phyloP scores from a whole-genome alignment of 2,329 filamentous ascomycete species.

The Venturia asperata region DNA sequence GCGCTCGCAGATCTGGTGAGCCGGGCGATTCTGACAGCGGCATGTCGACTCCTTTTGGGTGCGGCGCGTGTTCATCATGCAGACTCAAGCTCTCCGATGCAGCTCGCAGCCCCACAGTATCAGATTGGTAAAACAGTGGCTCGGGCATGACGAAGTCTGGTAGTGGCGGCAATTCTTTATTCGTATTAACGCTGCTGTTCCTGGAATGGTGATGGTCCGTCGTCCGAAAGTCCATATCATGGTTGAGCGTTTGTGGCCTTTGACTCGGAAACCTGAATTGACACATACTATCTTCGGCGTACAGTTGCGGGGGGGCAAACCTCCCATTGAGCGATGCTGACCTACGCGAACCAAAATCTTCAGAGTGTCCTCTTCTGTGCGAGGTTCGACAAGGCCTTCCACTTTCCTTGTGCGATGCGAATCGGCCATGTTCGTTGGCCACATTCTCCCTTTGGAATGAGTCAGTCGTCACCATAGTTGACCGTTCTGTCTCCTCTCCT shows the following conservation, averaged over 20 bases:
- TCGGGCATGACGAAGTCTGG: slow-evolving; percentile 18
- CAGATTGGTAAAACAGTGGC: slow-evolving; percentile 12
- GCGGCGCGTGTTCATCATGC: not conserved
- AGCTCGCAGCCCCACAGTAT: not conserved
- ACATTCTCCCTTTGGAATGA: not conserved
- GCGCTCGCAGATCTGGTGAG: not conserved
- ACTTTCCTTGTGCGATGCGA: not conserved
- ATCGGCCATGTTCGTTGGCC: not conserved
- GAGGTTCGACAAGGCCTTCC: slow-evolving; percentile 5
- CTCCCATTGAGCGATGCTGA: not conserved
- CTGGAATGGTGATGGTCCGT: not conserved
- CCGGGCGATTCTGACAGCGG: not conserved
- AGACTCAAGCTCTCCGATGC: not conserved
- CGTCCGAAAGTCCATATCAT: not conserved
- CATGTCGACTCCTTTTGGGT: not conserved
- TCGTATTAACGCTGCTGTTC: slow-evolving; percentile 1
- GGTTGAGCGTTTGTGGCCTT: not conserved
- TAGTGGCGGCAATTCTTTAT: slow-evolving; percentile 19
- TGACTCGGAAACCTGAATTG: not conserved
- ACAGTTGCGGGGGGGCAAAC: not conserved
- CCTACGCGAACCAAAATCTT: not conserved
- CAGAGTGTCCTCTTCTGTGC: not conserved
- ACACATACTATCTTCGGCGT: not conserved
- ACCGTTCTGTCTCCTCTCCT: not conserved
- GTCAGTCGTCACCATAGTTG: not conserved